Evolutionary conservation across 1,139 yeast genomes (phyloP).

Genomic region (Debaryomyces udenii): DNA sequence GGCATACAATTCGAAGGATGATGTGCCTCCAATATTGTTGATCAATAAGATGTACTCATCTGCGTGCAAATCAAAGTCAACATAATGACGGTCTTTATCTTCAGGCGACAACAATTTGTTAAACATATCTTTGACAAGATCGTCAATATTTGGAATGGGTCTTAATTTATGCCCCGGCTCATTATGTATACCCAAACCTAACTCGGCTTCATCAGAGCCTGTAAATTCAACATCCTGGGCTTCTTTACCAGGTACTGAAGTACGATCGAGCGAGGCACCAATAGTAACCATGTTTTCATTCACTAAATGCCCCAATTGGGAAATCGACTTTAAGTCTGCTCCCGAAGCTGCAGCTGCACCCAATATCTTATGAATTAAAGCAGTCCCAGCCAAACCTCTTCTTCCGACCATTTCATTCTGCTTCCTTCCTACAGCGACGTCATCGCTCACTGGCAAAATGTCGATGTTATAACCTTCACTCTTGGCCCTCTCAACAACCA

Average conservation of each 20-base stretch:
- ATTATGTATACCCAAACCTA: constrained; percentile 95
- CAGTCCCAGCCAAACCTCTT: constrained; percentile 91
- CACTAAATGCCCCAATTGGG: constrained; percentile 60
- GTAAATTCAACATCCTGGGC: constrained; percentile 49
- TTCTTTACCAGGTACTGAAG: constrained; percentile 82
- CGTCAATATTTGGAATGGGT: constrained; percentile 71
- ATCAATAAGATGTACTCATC: constrained; percentile 73
- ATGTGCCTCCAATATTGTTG: constrained; percentile 86
- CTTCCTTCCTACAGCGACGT: constrained; percentile 86
- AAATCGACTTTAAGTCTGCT: constrained; percentile 49
- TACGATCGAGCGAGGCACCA: constrained; percentile 88
- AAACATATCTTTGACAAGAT: constrained; percentile 56
- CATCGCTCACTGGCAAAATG: constrained; percentile 79
- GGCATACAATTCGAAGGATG: constrained; percentile 72
- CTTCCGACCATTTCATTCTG: constrained; percentile 92
- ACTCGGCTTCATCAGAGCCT: constrained; percentile 65
- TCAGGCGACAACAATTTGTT: constrained; percentile 52
- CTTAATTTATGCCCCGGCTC: constrained; percentile 81
- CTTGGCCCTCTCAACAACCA: constrained; percentile 86
- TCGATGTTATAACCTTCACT: constrained; percentile 73
- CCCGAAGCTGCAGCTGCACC: constrained; percentile 67
- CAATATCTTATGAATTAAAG: constrained; percentile 78
- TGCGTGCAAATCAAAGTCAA: constrained; percentile 52
- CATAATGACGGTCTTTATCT: constrained; percentile 73
- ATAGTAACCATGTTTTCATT: constrained; percentile 75